Base-by-base conservation (phyloP, 371 early-diverging fungal species). In the Syncephalastrum racemosum region DNA sequence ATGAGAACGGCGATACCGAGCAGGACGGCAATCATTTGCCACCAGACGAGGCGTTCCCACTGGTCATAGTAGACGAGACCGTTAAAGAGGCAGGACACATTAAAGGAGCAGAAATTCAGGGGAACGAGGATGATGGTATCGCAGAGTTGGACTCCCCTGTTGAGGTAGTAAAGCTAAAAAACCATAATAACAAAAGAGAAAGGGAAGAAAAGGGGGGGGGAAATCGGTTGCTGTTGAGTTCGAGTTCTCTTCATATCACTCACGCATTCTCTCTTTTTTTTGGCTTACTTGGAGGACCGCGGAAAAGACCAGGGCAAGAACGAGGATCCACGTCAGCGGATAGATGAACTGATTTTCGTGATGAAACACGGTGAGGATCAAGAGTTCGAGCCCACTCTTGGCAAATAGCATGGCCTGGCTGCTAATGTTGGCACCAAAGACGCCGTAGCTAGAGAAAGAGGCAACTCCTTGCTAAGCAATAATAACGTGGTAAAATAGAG, bases 21-120 rank as follows among this genome's bases (percentile, higher is more conserved):
- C 13, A 87, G 63, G 19, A 91, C 88, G 41, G 85, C 70, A 4
- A 87, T 53, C 16, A 90, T 68, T 63, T 89, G 90, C 69, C 78
- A 80, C 73, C 86, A 79, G 50, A 64, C 67, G 41, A 92, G 63
- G 18, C 83, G 72, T 7, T 81, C 78, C 80, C 90, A 77, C 73
- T 91, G 92, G 64, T 90, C 79, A 59, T 87, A 92, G 59, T 92
- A 92, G 3, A 91, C 87, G 36, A 92, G 69, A 10, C 91, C 90
- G 56, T 89, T 92, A 50, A 90, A 79, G 43, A 92, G 73, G 23
- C 90, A 87, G 15, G 89, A 86, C 43, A 90, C 79, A 48, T 89
- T 89, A 68, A 87, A 88, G 43, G 90, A 85, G 53, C 90, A 90
- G 61, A 88, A 92, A 20, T 88, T 84, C 24, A 90, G 73, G 15